phyloP scores from a whole-genome alignment of 257 asterid species.

The Oldenlandia corymbosa region DNA sequence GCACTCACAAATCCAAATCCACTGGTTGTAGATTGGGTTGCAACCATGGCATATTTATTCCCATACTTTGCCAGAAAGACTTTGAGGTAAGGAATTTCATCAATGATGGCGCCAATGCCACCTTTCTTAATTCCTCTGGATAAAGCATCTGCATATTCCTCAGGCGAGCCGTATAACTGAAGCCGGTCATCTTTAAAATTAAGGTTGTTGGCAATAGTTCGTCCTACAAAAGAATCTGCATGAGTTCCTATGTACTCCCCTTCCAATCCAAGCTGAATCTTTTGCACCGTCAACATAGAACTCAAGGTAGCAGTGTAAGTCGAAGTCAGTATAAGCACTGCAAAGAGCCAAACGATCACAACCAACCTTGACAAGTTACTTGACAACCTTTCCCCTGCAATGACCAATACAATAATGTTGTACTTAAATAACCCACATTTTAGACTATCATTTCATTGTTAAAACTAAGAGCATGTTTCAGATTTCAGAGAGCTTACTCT shows the following conservation, averaged over 20 bases:
- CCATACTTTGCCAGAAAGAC: slow-evolving; percentile 22
- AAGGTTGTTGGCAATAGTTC: slow-evolving; percentile 16
- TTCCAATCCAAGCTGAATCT: slow-evolving; percentile 23
- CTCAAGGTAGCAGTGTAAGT: slow-evolving; percentile 47
- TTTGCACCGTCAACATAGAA: slow-evolving; percentile 39
- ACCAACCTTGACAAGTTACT: slow-evolving; percentile 41
- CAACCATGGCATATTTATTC: slow-evolving; percentile 17
- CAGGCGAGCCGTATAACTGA: neutral
- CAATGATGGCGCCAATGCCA: slow-evolving; percentile 35
- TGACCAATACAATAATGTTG: no score
- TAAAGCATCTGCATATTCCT: slow-evolving; percentile 22
- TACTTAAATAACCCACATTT: neutral
- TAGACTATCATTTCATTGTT: neutral
- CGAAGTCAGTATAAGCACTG: slow-evolving; percentile 43
- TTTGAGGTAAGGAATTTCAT: slow-evolving; percentile 27
- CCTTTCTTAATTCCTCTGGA: slow-evolving; percentile 33
- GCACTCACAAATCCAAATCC: slow-evolving; percentile 26
- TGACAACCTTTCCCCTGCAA: slow-evolving; percentile 39
- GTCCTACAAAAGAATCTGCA: slow-evolving; percentile 6
- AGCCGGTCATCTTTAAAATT: slow-evolving; percentile 20
- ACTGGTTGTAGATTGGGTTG: slow-evolving; percentile 2
- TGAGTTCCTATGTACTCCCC: slow-evolving; percentile 29
- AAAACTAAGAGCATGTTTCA: neutral
- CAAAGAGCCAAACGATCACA: slow-evolving; percentile 39
- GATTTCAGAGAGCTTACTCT: slow-evolving; percentile 23